Evolutionary conservation across 1,284 basidiomycete genomes (phyloP).

Genomic region (Papiliotrema terrestris): DNA sequence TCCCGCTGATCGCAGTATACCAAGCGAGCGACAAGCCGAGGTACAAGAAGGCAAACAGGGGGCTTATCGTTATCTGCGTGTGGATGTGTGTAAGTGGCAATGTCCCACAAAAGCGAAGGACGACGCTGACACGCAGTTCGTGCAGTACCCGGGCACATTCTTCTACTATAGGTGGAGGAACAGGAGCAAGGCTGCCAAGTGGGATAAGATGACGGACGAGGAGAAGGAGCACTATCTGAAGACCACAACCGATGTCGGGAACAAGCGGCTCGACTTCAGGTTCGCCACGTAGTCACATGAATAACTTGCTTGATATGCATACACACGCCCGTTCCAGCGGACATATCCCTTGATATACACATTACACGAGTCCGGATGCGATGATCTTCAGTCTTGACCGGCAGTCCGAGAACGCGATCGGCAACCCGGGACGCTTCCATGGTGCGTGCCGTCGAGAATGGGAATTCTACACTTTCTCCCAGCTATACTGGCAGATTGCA

Average conservation of each 20-base stretch:
- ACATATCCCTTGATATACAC: too few relatives aligned
- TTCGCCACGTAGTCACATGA: too few relatives aligned
- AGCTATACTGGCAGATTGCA: too few relatives aligned
- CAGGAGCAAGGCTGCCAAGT: slow-evolving; percentile 8
- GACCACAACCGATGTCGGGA: slow-evolving; percentile 27
- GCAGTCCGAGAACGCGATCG: too few relatives aligned
- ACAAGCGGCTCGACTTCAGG: slow-evolving; percentile 14
- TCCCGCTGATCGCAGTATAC: slow-evolving; percentile 6
- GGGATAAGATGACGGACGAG: slow-evolving; percentile 14
- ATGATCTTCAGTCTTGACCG: too few relatives aligned
- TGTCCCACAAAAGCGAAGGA: neutral
- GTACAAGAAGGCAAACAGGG: slow-evolving; percentile 29
- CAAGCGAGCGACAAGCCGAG: slow-evolving; percentile 13
- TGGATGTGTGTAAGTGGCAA: slow-evolving; percentile 20
- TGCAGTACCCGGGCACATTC: slow-evolving; percentile 20
- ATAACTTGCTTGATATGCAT: too few relatives aligned
- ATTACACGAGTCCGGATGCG: too few relatives aligned
- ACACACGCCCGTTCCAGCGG: too few relatives aligned
- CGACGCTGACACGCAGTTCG: neutral
- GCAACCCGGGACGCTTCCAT: too few relatives aligned
- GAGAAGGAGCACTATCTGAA: slow-evolving; percentile 19
- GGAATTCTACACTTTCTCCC: too few relatives aligned
- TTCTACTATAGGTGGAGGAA: slow-evolving; percentile 24
- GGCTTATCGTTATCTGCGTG: slow-evolving; percentile 25
- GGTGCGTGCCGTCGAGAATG: too few relatives aligned